Evolutionary conservation across 352 stramenopile genomes (phyloP), one percentile per base, ranked within the genome.

Genomic region (Phytophthora fragariaefolia): DNA sequence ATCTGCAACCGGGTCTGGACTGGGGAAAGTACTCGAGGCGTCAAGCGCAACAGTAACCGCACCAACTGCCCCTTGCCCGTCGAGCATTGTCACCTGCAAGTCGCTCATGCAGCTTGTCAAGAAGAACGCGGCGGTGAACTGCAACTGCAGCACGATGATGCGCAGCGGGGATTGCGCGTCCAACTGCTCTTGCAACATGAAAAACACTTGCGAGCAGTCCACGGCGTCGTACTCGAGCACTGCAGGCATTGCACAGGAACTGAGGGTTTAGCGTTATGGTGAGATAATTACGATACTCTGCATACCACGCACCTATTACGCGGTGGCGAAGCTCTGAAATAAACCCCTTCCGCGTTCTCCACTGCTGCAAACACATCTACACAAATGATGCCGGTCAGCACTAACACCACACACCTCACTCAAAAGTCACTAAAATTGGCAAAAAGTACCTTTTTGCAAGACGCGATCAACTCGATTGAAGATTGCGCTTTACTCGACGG

Each of bases 191-290:
- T 86, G 78, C 5, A 83, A 38, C 66, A 84, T 76, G 62, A 86
- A 84, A 69, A 80, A 71, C 20, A 74, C 68, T 5, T 74, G 70
- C n/a, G 73, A 76, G 47, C 83, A 86, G 18, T 83, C 78, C 36
- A 84, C 59, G 4, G 75, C 46, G 28, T 86, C 78, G 59, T 81
- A 86, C 28, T 86, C 78, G 26, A 84, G 66, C 32, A 86, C 77
- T 86, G 38, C 17, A 63, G 22, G 13, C 22, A 42, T n/a, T n/a
- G n/a, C n/a, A n/a, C n/a, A n/a, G n/a, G n/a, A n/a, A n/a, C n/a
- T n/a, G n/a, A n/a, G n/a, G n/a, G n/a, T n/a, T n/a, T n/a, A n/a
- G n/a, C n/a, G n/a, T n/a, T n/a, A n/a, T n/a, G n/a, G n/a, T n/a
- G n/a, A n/a, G n/a, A n/a, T n/a, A n/a, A n/a, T n/a, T n/a, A n/a